Evolutionary conservation across 2,329 filamentous ascomycete genomes (phyloP), one percentile per base, ranked within the genome.

Genomic region (Hortaea werneckii): DNA sequence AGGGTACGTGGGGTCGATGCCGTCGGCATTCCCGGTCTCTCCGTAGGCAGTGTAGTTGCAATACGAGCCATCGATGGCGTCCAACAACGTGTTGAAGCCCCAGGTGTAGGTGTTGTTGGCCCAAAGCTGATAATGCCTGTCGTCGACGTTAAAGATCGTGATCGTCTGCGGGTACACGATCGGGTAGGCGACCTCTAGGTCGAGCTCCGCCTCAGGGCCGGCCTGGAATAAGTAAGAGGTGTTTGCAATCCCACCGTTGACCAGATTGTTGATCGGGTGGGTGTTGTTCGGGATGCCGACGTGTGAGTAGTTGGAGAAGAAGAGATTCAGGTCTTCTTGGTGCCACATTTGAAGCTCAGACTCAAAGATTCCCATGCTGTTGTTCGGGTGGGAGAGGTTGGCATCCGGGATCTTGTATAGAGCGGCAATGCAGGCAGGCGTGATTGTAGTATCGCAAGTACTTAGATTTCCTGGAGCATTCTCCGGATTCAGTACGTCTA

Each of bases 11-110:
- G 74, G 71, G 50, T 78, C 75, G 7, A 72, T 59, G 9, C 59
- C 61, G 27, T 28, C 12, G 6, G 35, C 11, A 50, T 77, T 65
- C 5, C 74, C 75, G 0, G 64, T 71, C 40, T 55, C 47, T 5
- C 51, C 51, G 37, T 53, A 55, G 4, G 55, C 56, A 6, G 48
- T 45, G 45, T 68, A 73, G 9, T 66, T 68, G 61, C 75, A 78
- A 59, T 77, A 77, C 41, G 66, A 70, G 5, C 71, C 74, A 51
- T 76, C 73, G 37, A 77, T 65, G 26, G 73, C 73, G 46, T 76
- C 72, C 38, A 73, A 59, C 54, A 73, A 69, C 34, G 65, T 71
- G 57, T 68, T 67, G 35, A 71, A 53, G 20, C 53, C 55, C 40
- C 45, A 48, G 6, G 46, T 47, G 13, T 51, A 62, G 62, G n/a